Evolutionary conservation across 23 red algal genomes (phyloP), one percentile per base, ranked within the genome.

Genomic region (Gracilaria caudata): DNA sequence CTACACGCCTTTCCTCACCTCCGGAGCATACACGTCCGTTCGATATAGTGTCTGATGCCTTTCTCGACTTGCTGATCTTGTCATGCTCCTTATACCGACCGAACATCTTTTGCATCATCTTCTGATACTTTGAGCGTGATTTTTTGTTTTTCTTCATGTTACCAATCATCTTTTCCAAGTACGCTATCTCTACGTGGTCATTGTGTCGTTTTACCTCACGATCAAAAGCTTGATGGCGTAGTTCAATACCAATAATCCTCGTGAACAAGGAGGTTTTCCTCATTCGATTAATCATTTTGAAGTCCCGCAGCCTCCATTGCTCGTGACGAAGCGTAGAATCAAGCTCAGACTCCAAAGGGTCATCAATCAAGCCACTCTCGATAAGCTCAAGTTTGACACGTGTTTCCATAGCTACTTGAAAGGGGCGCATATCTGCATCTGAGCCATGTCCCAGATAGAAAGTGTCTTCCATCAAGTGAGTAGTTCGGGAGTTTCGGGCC

Each of bases 121-220:
- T 92, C 56, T 78, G 86, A 89, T 78, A 89, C 82, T 87, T 93
- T 37, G 60, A 76, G 8, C 80, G 41, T 24, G 81, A 77, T 61
- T 88, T 89, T 83, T 96, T 96, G 92, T 98, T 98, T 77, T 94
- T 98, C 55, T 92, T 89, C 73, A 86, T 61, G 30, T 98, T 98
- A 37, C 78, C 66, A 55, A 98, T 92, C 91, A 94, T 94, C 28
- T 83, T 82, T 59, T 89, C 84, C 77, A 98, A 60, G 80, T 94
- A 98, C 8, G 93, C 65, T 36, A 94, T 98, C 51, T 98, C 89
- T 23, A 94, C 68, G 12, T 87, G 70, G 47, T 94, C 89, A 39
- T 92, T 68, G 30, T 91, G 75, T 25, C 86, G 68, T 78, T 98
- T 93, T 3, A 91, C 68, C 86, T 94, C 95, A 30, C 95, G 76